These are phyloP conservation scores for Nakazawaea wickerhamii DNA, from an alignment of 805 yeast genomes.

Conservation along the genomic window DNA sequence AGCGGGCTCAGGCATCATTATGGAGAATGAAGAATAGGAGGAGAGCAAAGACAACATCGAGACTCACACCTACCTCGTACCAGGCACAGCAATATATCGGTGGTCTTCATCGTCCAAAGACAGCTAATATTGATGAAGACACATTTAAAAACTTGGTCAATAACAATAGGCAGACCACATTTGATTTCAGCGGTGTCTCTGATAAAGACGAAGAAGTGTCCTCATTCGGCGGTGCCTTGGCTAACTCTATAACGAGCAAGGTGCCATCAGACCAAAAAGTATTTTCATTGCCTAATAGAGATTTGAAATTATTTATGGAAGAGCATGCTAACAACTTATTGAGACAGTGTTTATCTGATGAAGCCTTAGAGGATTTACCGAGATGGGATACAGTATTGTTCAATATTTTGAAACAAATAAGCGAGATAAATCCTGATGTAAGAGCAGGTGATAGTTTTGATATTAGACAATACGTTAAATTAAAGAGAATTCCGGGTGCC, in stretches of 20 bases:
- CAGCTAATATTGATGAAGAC: constrained; percentile 1
- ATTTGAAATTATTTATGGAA: constrained; percentile 20
- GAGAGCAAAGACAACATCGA: constrained; percentile 40
- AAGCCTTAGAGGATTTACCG: constrained; percentile 41
- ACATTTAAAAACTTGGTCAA: constrained; percentile 2
- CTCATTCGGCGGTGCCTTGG: no score
- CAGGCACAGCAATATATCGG: constrained; percentile 14
- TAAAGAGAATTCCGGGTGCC: constrained; percentile 83
- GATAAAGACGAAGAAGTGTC: no score
- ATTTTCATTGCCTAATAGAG: constrained; percentile 12
- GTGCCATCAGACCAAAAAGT: constrained; percentile 5
- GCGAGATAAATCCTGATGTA: constrained; percentile 53
- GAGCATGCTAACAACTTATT: constrained; percentile 47
- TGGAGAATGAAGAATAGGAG: constrained; percentile 56
- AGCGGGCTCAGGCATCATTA: constrained; percentile 61
- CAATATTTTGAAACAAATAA: constrained; percentile 47
- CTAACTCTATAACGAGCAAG: background rate
- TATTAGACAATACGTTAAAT: constrained; percentile 80
- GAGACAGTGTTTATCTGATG: constrained; percentile 57
- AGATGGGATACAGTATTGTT: constrained; percentile 58
- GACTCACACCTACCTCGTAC: constrained; percentile 26
- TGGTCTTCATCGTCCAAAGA: constrained; percentile 9
- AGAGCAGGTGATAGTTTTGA: constrained; percentile 71
- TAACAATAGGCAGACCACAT: constrained; percentile 1
- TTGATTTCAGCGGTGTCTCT: constrained; percentile 6